Base-by-base conservation (phyloP, 1,284 basidiomycete genomes). In the Boletus sp. region DNA sequence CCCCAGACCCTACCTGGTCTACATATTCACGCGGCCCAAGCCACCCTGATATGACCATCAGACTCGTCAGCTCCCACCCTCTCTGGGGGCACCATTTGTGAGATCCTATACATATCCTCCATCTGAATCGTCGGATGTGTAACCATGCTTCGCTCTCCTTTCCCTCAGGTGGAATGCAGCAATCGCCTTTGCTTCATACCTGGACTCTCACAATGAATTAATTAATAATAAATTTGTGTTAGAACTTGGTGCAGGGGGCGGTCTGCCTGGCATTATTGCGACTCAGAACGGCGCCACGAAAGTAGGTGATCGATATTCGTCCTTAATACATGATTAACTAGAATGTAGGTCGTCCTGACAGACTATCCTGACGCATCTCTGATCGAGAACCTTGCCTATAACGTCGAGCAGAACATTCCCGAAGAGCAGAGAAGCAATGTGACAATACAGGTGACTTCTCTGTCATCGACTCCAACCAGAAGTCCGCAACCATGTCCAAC, bases 181-280 rank as follows among this genome's bases (percentile, higher is more conserved):
- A 1, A 73, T 82, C 13, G 77, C 82, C 0, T 77, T 92, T 44
- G 86, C 91, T 2, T 76, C 80, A 0, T 91, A 83, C 64, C 72
- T 94, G 2, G 84, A 92, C 51, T 62, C 74, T 17, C 73, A 84
- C 37, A 57, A 60, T 0, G 65, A 75, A 0, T 49, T 83, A 0
- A 80, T 77, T 46, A 55, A 53, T 1, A 64, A 68, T 33, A 65
- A 64, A 14, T 70, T 65, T 23, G 82, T 97, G 0, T 72, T 98
- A 2, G 95, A 99, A 66, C 80, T 98, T 0, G 95, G 95, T 1
- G 95, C 95, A 0, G 95, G 93, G 0, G 93, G 91, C 1, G 94
- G 85, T 0, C 71, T 98, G 14, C 95, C 95, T 0, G 83, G 88
- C 2, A 73, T 97, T 12, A 79, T 92, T 1, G 72, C 82, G 0